A percentile compares a stretch with the other conserved stretches of the same genome.
Evolutionary conservation across 345 rosid species (phyloP).

Genomic region (Salix arbutifolia): DNA sequence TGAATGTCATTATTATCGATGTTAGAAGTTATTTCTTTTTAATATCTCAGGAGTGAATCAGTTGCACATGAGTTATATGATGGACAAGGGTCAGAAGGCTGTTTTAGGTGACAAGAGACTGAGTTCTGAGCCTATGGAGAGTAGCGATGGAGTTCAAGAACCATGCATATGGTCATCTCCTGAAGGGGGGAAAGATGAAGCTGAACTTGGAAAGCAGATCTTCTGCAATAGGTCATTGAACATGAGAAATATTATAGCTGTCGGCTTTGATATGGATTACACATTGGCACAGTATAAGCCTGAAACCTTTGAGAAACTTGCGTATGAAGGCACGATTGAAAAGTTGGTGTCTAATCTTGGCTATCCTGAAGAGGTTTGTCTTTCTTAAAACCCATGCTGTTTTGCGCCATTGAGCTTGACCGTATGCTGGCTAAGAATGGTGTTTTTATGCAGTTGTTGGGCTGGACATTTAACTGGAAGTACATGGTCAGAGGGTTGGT

Average conservation of each 20-base stretch:
- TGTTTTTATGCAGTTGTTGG: constrained; percentile 52
- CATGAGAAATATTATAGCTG: constrained; percentile 86
- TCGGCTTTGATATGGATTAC: constrained; percentile 99
- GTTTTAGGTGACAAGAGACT: constrained; percentile 36
- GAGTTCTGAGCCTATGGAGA: constrained; percentile 23
- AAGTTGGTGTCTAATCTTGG: constrained; percentile 89
- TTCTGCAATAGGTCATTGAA: constrained; percentile 94
- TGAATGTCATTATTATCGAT: not conserved
- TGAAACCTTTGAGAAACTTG: constrained; percentile 93
- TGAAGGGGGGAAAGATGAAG: constrained; percentile 45
- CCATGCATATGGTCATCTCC: constrained; percentile 66
- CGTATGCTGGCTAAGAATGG: constrained; percentile 3
- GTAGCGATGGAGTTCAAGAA: constrained; percentile 34
- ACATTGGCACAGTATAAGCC: constrained; percentile 95
- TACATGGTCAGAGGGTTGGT: constrained; percentile 98
- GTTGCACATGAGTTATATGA: constrained; percentile 35
- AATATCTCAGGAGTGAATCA: constrained; percentile 44
- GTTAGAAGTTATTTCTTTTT: not conserved
- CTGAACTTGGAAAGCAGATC: constrained; percentile 66
- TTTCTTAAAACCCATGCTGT: not conserved
- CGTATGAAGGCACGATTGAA: constrained; percentile 78
- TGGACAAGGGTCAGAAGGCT: constrained; percentile 41
- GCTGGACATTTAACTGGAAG: constrained; percentile 85
- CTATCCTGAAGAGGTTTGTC: constrained; percentile 80
- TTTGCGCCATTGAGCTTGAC: not conserved